Conservation (phyloP, 352 stramenopile species). For the Globisporangium ultimum region DNA sequence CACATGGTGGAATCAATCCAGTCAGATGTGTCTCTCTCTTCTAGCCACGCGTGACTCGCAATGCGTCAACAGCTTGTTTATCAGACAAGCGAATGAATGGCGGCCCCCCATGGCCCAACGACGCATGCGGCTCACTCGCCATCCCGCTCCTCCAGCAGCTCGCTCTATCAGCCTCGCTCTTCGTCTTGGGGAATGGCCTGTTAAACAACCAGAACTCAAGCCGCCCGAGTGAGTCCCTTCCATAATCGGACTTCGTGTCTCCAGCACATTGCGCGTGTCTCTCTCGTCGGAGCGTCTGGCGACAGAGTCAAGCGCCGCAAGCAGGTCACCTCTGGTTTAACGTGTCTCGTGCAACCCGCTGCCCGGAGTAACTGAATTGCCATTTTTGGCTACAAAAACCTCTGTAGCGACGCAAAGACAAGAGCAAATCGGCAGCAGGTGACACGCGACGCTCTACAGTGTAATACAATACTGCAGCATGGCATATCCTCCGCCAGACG, state of each 20-base stretch:
- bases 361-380: conserved; percentile 19
- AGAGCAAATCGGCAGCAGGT: conserved; percentile 10
- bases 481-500: not conserved
- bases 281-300: not conserved
- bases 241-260: conserved; percentile 21
- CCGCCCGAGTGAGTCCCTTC: not conserved
- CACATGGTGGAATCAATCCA: not conserved
- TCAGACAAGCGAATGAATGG: not conserved
- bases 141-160: not conserved
- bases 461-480: conserved; percentile 6
- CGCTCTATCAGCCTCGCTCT: not conserved
- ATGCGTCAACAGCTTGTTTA: not conserved
- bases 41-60: not conserved
- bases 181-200: not conserved
- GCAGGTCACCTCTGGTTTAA: no score
- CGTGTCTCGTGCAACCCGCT: not conserved
- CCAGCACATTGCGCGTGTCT: conserved; percentile 16
- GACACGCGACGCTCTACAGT: conserved; percentile 21
- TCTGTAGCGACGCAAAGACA: not conserved
- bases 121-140: not conserved
- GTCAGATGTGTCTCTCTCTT: not conserved
- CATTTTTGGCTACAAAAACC: conserved; percentile 5
- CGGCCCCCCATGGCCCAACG: not conserved
- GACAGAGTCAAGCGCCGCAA: not conserved
- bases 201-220: not conserved